Evolutionary conservation across 1,139 yeast species (phyloP).

Genomic region (Magnusiomyces tetraspermus): DNA sequence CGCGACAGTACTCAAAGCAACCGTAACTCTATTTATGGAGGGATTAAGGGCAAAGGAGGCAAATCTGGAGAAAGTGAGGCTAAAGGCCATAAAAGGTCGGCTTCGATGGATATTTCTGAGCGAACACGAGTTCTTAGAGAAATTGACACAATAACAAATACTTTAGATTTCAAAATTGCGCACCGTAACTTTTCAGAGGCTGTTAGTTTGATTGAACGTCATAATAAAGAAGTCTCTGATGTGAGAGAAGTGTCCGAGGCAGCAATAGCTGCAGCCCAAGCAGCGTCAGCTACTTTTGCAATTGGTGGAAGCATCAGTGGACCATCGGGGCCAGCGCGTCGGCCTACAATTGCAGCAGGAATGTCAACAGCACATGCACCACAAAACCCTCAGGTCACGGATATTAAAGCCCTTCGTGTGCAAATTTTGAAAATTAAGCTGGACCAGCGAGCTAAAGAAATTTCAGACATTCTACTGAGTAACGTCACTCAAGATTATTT

Average conservation of each 20-base stretch:
- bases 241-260: conserved; percentile 16
- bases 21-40: neutral
- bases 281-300: conserved; percentile 13
- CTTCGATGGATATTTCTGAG: conserved; percentile 17
- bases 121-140: conserved; percentile 36
- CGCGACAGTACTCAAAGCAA: too few relatives aligned
- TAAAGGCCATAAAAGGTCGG: conserved; percentile 14
- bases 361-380: neutral
- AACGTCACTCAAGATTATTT: conserved; percentile 32
- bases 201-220: conserved; percentile 41
- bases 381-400: conserved; percentile 5
- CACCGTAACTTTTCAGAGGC: conserved; percentile 50
- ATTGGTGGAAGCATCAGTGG: conserved; percentile 10
- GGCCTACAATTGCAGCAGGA: neutral
- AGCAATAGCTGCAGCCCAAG: conserved; percentile 15
- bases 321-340: conserved; percentile 7
- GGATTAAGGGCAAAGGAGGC: neutral
- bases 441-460: conserved; percentile 25
- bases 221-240: conserved; percentile 13
- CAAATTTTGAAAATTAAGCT: conserved; percentile 23
- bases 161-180: conserved; percentile 56
- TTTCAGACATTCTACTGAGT: conserved; percentile 25
- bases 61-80: conserved; percentile 2
- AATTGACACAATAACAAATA: conserved; percentile 55
- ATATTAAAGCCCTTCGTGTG: conserved; percentile 11